Percentiles rank a stretch among this genome's conserved stretches.
Conservation (phyloP, 2,329 filamentous ascomycete species). For the Leptographium wingfieldii region DNA sequence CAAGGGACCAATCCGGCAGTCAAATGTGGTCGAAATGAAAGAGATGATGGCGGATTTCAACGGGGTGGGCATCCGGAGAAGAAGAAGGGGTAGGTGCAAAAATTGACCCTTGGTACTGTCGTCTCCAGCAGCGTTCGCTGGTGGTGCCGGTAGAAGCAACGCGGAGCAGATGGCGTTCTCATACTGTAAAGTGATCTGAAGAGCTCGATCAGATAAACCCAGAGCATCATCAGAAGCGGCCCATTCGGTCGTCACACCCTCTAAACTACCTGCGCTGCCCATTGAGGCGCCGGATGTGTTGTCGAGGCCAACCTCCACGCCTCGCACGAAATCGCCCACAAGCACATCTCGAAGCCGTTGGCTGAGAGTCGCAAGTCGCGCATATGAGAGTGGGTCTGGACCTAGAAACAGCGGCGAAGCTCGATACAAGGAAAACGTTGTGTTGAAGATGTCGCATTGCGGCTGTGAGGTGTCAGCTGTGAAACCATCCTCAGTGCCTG, state of each 20-base stretch:
- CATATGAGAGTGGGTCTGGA: constrained; percentile 21
- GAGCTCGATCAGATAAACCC: constrained; percentile 15
- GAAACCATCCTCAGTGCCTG: background rate
- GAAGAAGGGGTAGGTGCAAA: constrained; percentile 35
- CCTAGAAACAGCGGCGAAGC: constrained; percentile 41
- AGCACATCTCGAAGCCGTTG: constrained; percentile 39
- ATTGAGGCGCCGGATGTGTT: constrained; percentile 19
- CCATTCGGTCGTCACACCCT: constrained; percentile 35
- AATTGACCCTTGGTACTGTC: constrained; percentile 21
- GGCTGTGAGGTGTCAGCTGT: constrained; percentile 15
- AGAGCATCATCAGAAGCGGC: constrained; percentile 21
- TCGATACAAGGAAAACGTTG: constrained; percentile 44
- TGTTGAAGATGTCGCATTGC: constrained; percentile 34
- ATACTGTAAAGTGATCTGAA: constrained; percentile 37
- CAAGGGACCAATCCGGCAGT: constrained; percentile 41
- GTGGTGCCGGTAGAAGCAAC: constrained; percentile 30
- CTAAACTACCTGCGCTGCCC: constrained; percentile 29
- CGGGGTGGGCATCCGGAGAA: constrained; percentile 42
- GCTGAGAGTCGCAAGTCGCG: constrained; percentile 30
- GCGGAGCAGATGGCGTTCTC: constrained; percentile 40
- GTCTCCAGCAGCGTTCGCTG: background rate
- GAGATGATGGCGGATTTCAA: constrained; percentile 35
- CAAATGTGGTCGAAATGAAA: constrained; percentile 41
- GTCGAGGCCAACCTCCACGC: constrained; percentile 38
- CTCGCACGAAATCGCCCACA: constrained; percentile 47